Base-by-base conservation (phyloP, 768 basidiomycete species). In the Leucocoprinus sp. region DNA sequence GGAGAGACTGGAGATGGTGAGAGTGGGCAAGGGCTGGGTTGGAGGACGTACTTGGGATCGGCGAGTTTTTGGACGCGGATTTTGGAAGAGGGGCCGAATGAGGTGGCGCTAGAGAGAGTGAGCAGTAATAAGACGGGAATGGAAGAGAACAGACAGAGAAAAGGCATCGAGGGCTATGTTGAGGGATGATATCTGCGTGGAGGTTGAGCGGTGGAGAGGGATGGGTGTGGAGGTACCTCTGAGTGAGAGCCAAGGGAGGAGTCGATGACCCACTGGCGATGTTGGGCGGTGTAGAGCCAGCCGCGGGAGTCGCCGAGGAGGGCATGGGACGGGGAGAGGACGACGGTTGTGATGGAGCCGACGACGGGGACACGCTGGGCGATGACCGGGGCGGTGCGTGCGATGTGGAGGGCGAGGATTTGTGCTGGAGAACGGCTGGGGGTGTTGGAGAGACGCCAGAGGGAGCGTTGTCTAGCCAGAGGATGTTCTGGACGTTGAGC, bases 241-340 rank as follows among this genome's bases (percentile, higher is more conserved):
- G 46, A 48, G 6, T 41, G 33, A 8, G 18, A 11, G 27, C 5
- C 35, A 17, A 48, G 19, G 22, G 41, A 41, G 19, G 24, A 18
- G 17, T 48, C 39, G 17, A 46, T 22, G 15, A 24, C 6, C 46
- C 46, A 48, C 1, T 21, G 29, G 19, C 15, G 12, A n/a, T 29
- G 15, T 3, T 21, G 17, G 11, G 19, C 5, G 18, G 37, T 41
- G 31, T 42, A 48, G 11, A 48, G 26, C 75, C 76, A 78, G 21
- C 79, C 79, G 37, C 55, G 54, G 43, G 65, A 59, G 38, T 81
- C 78, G 1, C 79, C 79, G 27, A 48, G 8, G 7, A 48, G 15
- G 14, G 39, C 15, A 17, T 42, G 37, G 21, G 12, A 12, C 21
- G 34, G 39, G 15, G 39, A 39, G 12, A 26, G 35, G 22, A 17